phyloP scores from a whole-genome alignment of 345 rosid genomes.

The Linum lewisii region DNA sequence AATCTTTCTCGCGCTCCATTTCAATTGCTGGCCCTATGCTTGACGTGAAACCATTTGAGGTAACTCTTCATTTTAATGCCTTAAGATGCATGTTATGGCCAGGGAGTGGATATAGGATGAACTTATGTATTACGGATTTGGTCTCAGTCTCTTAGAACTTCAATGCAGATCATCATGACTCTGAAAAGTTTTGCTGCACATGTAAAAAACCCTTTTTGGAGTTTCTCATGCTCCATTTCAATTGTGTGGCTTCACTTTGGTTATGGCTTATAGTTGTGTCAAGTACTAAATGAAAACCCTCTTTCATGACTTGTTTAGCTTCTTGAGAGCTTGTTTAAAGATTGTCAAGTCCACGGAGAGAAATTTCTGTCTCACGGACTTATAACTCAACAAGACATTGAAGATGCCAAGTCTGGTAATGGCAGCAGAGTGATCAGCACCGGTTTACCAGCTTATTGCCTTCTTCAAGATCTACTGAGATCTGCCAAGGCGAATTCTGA shows the following conservation, averaged over 20 bases:
- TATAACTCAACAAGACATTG: constrained; percentile 66
- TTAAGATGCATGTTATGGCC: neutral
- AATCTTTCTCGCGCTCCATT: constrained; percentile 33
- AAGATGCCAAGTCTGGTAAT: constrained; percentile 55
- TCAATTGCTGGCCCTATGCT: constrained; percentile 44
- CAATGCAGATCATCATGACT: too few relatives aligned
- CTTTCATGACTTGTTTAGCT: constrained; percentile 34
- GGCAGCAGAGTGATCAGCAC: constrained; percentile 58
- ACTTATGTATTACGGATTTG: neutral
- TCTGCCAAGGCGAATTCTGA: constrained; percentile 50
- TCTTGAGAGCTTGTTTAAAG: constrained; percentile 48
- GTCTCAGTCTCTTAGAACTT: neutral
- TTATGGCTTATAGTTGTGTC: neutral
- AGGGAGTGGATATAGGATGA: too few relatives aligned
- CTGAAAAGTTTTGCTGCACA: too few relatives aligned
- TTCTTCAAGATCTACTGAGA: constrained; percentile 51
- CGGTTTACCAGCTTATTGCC: constrained; percentile 88
- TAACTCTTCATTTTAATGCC: constrained; percentile 12
- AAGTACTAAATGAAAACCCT: constrained; percentile 15
- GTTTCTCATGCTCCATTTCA: too few relatives aligned
- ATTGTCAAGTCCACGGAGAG: constrained; percentile 53
- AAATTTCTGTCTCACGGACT: constrained; percentile 56
- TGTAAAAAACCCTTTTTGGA: too few relatives aligned
- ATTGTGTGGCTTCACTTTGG: too few relatives aligned
- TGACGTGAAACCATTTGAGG: constrained; percentile 80